Base-by-base conservation (phyloP, 2,329 filamentous ascomycete genomes). In the Pyrenophora graminea region DNA sequence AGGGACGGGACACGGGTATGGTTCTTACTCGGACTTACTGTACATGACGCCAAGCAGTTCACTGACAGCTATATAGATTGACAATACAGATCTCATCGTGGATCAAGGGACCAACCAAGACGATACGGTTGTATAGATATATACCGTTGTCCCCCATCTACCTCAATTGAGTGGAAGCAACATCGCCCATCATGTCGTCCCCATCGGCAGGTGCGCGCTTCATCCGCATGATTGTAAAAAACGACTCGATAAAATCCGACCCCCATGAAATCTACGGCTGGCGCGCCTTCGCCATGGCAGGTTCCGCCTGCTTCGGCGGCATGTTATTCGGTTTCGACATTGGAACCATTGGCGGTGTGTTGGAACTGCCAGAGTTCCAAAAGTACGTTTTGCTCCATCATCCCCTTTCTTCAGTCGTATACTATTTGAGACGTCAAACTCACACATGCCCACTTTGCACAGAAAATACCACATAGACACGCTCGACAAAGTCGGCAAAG, bases 241-340 rank as follows among this genome's bases (percentile, higher is more conserved):
- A 89, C 77, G 85, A 90, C 69, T 83, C 87, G 38, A 89, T 90
- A 82, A 85, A 81, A 65, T 72, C 76, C 31, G 86, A 89, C 66
- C 86, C 86, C 15, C 77, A 80, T 17, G 82, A 87, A 67, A 85
- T 89, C 52, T 89, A 88, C 73, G 85, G 85, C 64, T 89, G 85
- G 85, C 81, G 85, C 48, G 84, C 87, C 23, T 83, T 86, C 57
- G 79, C 79, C 49, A 77, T 88, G 59, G 85, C 84, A 41, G 84
- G 79, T 66, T 85, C 84, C 56, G 80, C 84, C 34, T 89, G 86
- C 71, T 89, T 88, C 53, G 87, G 87, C 53, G 87, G 86, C 52
- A 84, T 83, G 77, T 79, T 86, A 40, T 88, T 88, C 56, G 86
- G 86, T 21, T 80, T 84, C 72, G 82, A 85, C 63, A 86, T 84